Evolutionary conservation across 116 monocot genomes (phyloP).

Genomic region (Papilionanthe hybrid): DNA sequence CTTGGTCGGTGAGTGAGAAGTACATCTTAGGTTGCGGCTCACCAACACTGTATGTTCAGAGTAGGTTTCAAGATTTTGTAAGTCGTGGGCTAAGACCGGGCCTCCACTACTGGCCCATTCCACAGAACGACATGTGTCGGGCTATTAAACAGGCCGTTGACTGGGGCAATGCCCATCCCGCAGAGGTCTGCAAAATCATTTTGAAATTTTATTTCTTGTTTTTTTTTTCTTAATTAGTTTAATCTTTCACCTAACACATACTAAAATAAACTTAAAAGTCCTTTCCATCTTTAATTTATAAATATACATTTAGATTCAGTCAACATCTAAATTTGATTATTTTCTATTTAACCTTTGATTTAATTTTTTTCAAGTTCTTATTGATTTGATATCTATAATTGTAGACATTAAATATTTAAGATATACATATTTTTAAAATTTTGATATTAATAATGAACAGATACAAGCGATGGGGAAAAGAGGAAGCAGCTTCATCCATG

Average conservation of each 20-base stretch:
- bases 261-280: too few species aligned
- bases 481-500: conserved; percentile 23
- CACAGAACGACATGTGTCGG: conserved; percentile 29
- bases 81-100: conserved; percentile 53
- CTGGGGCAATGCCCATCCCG: conserved; percentile 52
- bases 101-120: conserved; percentile 51
- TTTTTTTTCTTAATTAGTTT: too few species aligned
- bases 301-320: too few species aligned
- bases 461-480: conserved; percentile 28
- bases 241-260: too few species aligned
- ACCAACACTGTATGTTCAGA: conserved; percentile 34
- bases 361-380: too few species aligned
- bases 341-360: too few species aligned
- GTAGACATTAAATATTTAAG: too few species aligned
- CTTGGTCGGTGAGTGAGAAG: conserved; percentile 78
- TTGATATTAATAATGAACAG: conserved; percentile 1
- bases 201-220: too few species aligned
- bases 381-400: too few species aligned
- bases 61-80: conserved; percentile 46
- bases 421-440: too few species aligned
- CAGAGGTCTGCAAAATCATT: conserved; percentile 16
- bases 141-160: conserved; percentile 61
- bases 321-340: too few species aligned
- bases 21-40: conserved; percentile 64
- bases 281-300: too few species aligned